phyloP scores from a whole-genome alignment of 345 rosid species.

The Diplotaxis tenuifolia region DNA sequence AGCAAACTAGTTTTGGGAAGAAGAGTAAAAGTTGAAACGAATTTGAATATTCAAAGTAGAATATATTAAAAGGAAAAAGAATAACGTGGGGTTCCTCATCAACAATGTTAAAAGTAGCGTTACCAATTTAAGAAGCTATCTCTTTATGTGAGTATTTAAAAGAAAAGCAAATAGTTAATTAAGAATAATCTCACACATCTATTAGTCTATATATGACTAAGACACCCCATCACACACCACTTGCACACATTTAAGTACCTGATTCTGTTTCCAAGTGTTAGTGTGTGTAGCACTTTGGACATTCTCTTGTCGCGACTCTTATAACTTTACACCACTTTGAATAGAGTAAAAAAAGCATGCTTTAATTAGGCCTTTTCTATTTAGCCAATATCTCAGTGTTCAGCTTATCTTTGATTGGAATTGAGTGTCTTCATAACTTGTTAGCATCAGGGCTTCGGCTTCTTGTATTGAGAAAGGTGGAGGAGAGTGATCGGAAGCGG shows the following conservation, averaged over 20 bases:
- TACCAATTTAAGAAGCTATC: constrained; percentile 15
- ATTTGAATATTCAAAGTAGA: constrained; percentile 25
- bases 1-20: background rate
- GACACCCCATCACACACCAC: constrained; percentile 11
- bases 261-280: constrained; percentile 36
- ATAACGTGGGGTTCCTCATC: constrained; percentile 28
- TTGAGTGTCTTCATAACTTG: constrained; percentile 45
- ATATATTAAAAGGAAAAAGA: background rate
- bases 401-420: constrained; percentile 64
- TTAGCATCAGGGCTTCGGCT: constrained; percentile 41
- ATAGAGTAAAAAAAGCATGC: constrained; percentile 25
- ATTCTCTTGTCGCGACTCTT: constrained; percentile 35
- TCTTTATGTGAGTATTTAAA: background rate
- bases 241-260: constrained; percentile 32
- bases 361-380: constrained; percentile 5
- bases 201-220: constrained; percentile 13
- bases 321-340: constrained; percentile 22
- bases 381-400: background rate
- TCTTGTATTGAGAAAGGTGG: constrained; percentile 35
- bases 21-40: background rate
- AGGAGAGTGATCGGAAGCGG: constrained; percentile 24
- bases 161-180: constrained; percentile 3
- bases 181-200: constrained; percentile 31
- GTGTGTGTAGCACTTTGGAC: constrained; percentile 38
- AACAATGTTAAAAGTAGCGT: constrained; percentile 28